phyloP scores from a whole-genome alignment of 164 flowering plant species.

The Warburgia ugandensis region DNA sequence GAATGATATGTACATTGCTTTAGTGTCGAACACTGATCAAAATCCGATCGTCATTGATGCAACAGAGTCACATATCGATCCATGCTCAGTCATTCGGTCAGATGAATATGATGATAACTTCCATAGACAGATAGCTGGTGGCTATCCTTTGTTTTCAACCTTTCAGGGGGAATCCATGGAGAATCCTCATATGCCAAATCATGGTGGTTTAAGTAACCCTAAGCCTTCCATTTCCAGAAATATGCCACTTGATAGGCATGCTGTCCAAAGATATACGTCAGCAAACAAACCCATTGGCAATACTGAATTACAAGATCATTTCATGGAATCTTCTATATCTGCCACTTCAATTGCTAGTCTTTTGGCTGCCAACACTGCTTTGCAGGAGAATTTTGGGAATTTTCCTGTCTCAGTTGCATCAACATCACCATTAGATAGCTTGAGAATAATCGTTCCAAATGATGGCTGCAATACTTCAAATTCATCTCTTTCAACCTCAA shows the following conservation, averaged over 20 bases:
- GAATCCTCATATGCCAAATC: slow-evolving; percentile 11
- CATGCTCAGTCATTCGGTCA: slow-evolving; percentile 24
- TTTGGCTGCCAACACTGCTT: slow-evolving; percentile 20
- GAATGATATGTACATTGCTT: slow-evolving; percentile 19
- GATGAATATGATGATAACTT: slow-evolving; percentile 21
- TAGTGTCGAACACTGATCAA: slow-evolving; percentile 13
- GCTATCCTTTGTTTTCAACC: slow-evolving; percentile 30
- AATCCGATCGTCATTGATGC: slow-evolving; percentile 27
- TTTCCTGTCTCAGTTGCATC: slow-evolving; percentile 18
- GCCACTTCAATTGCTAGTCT: slow-evolving; percentile 29
- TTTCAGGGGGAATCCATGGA: slow-evolving; percentile 24
- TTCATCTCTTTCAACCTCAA: slow-evolving; percentile 17
- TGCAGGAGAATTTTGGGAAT: slow-evolving; percentile 26
- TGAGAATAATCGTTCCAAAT: slow-evolving; percentile 17
- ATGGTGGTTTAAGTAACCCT: slow-evolving; percentile 12
- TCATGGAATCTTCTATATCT: slow-evolving; percentile 25
- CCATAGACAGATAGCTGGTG: slow-evolving; percentile 28
- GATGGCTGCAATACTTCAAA: slow-evolving; percentile 22
- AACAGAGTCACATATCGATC: slow-evolving; percentile 17
- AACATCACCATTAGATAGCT: slow-evolving; percentile 22
- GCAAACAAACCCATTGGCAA: slow-evolving; percentile 8
- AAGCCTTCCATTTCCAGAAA: slow-evolving; percentile 13
- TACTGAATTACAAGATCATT: slow-evolving; percentile 21
- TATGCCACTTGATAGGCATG: slow-evolving; percentile 10
- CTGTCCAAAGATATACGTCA: slow-evolving; percentile 8